Conservation (phyloP, 2,329 filamentous ascomycete species). For the Hirsutella minnesotensis region DNA sequence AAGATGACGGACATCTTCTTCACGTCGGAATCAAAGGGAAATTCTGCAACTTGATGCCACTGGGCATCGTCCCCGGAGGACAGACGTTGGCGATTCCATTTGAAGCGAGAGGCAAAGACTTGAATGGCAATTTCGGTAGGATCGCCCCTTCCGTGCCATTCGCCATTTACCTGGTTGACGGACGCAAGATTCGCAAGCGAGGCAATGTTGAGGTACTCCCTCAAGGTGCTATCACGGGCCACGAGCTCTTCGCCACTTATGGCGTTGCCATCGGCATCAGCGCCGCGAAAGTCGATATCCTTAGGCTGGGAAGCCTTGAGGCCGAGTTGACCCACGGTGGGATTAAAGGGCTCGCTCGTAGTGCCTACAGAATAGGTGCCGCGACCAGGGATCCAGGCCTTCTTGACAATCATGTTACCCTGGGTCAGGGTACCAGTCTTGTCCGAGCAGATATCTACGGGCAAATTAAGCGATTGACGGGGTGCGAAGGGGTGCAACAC, state of each 20-base stretch:
- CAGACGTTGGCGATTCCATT: slow-evolving; percentile 44
- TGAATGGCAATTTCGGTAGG: slow-evolving; percentile 61
- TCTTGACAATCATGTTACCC: slow-evolving; percentile 41
- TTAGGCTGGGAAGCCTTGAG: slow-evolving; percentile 24
- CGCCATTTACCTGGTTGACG: slow-evolving; percentile 39
- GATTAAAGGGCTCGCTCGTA: slow-evolving; percentile 46
- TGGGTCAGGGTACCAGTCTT: slow-evolving; percentile 45
- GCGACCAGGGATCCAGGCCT: slow-evolving; percentile 37
- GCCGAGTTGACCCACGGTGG: slow-evolving; percentile 34
- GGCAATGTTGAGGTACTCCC: slow-evolving; percentile 49
- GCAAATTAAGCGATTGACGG: slow-evolving; percentile 11
- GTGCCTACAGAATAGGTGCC: slow-evolving; percentile 34
- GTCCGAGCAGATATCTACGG: slow-evolving; percentile 39
- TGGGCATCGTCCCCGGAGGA: slow-evolving; percentile 34
- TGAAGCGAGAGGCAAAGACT: slow-evolving; percentile 59
- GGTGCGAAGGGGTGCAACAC: slow-evolving; percentile 5
- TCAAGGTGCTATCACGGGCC: slow-evolving; percentile 33
- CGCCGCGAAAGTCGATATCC: slow-evolving; percentile 17
- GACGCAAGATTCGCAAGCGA: slow-evolving; percentile 55
- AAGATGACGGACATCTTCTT: slow-evolving; percentile 71
- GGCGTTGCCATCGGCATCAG: slow-evolving; percentile 14
- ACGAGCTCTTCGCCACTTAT: slow-evolving; percentile 20
- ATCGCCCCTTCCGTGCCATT: slow-evolving; percentile 54
- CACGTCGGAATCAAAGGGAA: slow-evolving; percentile 62
- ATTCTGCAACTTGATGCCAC: slow-evolving; percentile 53